Evolutionary conservation across 1,284 basidiomycete genomes (phyloP), one percentile per base, ranked within the genome.

Genomic region (Phellopilus nigrolimitatus): DNA sequence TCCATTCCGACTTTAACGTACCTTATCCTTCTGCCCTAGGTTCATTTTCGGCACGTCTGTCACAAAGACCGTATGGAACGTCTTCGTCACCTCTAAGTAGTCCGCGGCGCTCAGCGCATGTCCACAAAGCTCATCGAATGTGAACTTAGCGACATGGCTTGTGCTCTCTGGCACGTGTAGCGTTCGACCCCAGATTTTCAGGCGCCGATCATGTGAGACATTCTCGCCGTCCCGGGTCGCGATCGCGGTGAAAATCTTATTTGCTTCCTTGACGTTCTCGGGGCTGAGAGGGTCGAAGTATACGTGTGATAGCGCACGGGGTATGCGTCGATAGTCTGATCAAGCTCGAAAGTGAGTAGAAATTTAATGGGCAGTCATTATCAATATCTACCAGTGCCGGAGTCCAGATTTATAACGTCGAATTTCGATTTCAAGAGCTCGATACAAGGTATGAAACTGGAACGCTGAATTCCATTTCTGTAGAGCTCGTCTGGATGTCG

Each of bases 401-500:
- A 97, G 68, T 98, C 87, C 24, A 99, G 79, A 66, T 97, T 93
- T 1, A 88, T 89, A 4, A 99, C 85, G 49, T 86, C 78, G 60
- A 97, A 92, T 27, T 79, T 82, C 2, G 83, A 71, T 71, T 97
- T 95, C 62, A 99, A 80, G 31, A 99, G 76, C 31, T 97, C 89
- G 57, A 99, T 99, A 47, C 94, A 89, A 3, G 97, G 97, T 33
- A 98, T 66, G 70, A 99, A 99, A 60, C 90, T 94, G n/a, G 88
- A 82, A 15, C 97, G 83, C 66, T 99, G 97, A 46, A 99, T 97
- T 0, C 97, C 97, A 61, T 99, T 99, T 78, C 95, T 95, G 75
- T 99, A 99, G 0, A 99, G 76, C 38, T 98, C 92, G 64, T 97
- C 87, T 2, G 97, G 97, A 66, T 97, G 93, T 51, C 97, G 95